Conservation (phyloP, 805 yeast species). For the Metschnikowia continentalis region DNA sequence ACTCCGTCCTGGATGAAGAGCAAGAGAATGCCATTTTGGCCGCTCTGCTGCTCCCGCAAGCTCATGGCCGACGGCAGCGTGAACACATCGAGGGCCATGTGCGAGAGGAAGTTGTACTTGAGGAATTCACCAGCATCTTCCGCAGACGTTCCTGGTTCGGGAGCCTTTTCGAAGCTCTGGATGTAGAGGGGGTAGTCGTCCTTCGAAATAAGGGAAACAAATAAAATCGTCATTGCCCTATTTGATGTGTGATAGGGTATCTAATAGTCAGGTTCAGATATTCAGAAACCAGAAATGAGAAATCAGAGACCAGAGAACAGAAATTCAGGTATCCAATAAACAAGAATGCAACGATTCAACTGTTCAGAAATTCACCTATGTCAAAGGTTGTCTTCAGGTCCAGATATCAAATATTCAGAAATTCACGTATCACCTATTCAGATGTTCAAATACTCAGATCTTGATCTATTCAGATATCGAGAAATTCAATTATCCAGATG, state of each 20-base stretch:
- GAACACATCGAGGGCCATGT: slow-evolving; percentile 70
- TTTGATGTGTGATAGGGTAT: neutral
- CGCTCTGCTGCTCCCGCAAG: slow-evolving; percentile 33
- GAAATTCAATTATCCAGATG: too few relatives aligned
- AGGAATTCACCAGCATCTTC: slow-evolving; percentile 42
- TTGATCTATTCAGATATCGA: too few relatives aligned
- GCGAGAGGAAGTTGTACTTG: slow-evolving; percentile 67
- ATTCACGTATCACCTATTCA: too few relatives aligned
- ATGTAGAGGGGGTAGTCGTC: slow-evolving; percentile 59
- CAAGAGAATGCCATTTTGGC: slow-evolving; percentile 33
- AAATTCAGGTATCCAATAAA: too few relatives aligned
- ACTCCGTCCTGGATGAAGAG: slow-evolving; percentile 65
- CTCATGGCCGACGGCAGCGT: slow-evolving; percentile 46
- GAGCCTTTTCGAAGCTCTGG: slow-evolving; percentile 41
- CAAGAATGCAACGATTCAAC: too few relatives aligned
- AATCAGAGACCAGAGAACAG: too few relatives aligned
- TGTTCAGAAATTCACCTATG: too few relatives aligned
- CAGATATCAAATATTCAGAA: too few relatives aligned
- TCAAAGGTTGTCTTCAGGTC: too few relatives aligned
- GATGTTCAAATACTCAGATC: too few relatives aligned
- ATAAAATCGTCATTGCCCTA: slow-evolving; percentile 30
- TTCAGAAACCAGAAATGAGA: too few relatives aligned
- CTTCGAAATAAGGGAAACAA: slow-evolving; percentile 55
- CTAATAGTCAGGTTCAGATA: too few relatives aligned
- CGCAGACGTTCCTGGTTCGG: neutral